Base-by-base conservation (phyloP, 306 rosid species). In the Castanea mollissima region DNA sequence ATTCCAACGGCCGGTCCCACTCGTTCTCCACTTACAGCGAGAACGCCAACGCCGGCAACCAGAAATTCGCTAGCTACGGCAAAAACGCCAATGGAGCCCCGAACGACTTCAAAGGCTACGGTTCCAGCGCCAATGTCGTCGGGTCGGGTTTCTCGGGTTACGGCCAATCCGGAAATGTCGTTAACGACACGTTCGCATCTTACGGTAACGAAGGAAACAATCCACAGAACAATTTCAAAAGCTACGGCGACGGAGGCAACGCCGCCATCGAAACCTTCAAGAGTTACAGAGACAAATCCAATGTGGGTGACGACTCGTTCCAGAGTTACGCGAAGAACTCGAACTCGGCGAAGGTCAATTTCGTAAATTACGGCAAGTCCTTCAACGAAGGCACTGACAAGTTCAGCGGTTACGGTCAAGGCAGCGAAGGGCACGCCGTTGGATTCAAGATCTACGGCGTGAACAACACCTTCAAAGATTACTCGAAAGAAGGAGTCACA, bases 291-390 rank as follows among this genome's bases (percentile, higher is more conserved):
- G 90, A 91, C 44, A 29, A 77, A 12, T 65, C 99, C 54, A 96
- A 96, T 69, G 99, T 96, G 1, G 99, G 99, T 1, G 97, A 82
- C 5, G 96, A 90, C 51, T 79, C 91, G 6, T 96, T 96, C 87
- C 84, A 78, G 49, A 89, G 96, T 15, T 96, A 96, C 79, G 92
- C 86, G 1, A 93, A 93, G 72, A 55, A 59, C 46, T 74, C 97
- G 4, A 93, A 90, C 69, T 84, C 89, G 0, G 96, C 85, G 0
- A 9, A 82, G 72, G 90, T 93, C 10, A 84, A 74, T 74, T 96
- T 96, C 88, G 29, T 55, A 9, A 96, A 86, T 80, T 96, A 96
- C 52, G 99, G 99, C 0, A 90, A 91, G 60, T 90, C 98, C 3
- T 87, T 91, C 92, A 93, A 96, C 77, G 87, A 79, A 18, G 99